Conservation (phyloP, 176 grass and related monocot species). For the Bolboschoenus planiculmis region DNA sequence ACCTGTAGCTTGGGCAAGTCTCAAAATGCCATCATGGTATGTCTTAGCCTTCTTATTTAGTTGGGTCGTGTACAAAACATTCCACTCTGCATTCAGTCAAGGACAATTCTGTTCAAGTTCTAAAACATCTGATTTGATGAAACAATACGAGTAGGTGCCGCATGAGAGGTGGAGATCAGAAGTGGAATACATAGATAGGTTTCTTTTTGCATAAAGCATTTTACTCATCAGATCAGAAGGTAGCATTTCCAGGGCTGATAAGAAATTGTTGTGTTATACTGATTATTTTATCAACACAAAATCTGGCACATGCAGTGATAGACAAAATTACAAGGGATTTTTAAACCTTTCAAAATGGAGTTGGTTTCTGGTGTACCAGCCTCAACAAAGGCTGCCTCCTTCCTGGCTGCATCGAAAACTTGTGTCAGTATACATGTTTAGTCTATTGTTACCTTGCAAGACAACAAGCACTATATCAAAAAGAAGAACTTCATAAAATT, state of each 20-base stretch:
- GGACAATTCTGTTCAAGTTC: not conserved
- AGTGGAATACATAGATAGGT: not conserved
- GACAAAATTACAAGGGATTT: not conserved
- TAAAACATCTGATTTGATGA: not conserved
- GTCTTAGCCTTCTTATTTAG: conserved; percentile 71
- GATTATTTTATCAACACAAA: not conserved
- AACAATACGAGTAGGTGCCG: not conserved
- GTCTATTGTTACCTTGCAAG: not conserved
- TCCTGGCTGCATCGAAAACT: not conserved
- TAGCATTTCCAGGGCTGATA: not conserved
- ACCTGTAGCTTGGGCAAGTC: conserved; percentile 30
- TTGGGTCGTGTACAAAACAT: conserved; percentile 59
- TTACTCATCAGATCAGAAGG: not conserved
- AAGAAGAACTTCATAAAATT: not conserved
- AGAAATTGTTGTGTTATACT: not conserved
- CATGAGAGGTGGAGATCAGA: not conserved
- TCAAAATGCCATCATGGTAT: conserved; percentile 64
- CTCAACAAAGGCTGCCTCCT: not conserved
- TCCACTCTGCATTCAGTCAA: conserved; percentile 54
- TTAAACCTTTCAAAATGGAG: not conserved
- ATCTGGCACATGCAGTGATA: not conserved
- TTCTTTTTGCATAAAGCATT: not conserved
- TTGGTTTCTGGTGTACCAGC: not conserved
- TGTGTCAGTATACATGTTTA: not conserved
- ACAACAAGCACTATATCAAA: not conserved